A percentile compares a stretch with the other conserved stretches of the same genome.
These are phyloP conservation scores for Fusarium nanum DNA, from an alignment of 2,329 filamentous ascomycete genomes.

Conservation along the genomic window DNA sequence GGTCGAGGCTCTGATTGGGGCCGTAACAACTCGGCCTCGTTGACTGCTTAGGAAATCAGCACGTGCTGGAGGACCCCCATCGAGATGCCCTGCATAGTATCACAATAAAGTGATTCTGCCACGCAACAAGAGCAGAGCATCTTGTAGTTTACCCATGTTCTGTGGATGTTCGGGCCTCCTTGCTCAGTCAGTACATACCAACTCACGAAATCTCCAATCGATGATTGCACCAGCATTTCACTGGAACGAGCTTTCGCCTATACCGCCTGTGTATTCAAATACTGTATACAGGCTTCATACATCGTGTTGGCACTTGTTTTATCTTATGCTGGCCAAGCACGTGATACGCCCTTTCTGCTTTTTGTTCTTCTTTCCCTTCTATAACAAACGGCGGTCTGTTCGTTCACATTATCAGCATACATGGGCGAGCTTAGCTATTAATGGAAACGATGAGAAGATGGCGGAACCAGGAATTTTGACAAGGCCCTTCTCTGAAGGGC, in stretches of 20 bases:
- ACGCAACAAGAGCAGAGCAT: conserved; percentile 41
- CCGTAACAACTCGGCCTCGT: conserved; percentile 47
- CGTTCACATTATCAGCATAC: conserved; percentile 17
- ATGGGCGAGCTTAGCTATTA: conserved; percentile 19
- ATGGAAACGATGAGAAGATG: conserved; percentile 1
- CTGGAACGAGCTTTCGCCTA: conserved; percentile 5
- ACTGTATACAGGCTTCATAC: conserved; percentile 10
- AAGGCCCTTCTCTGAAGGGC: not conserved
- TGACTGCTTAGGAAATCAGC: conserved; percentile 40
- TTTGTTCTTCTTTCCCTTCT: conserved; percentile 16
- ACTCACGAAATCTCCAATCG: not conserved
- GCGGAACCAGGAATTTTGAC: not conserved
- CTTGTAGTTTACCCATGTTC: conserved; percentile 18
- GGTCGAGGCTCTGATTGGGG: conserved; percentile 57
- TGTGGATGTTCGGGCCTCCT: conserved; percentile 11
- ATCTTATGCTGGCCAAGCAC: conserved; percentile 6
- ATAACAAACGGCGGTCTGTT: conserved; percentile 24
- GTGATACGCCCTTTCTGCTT: not conserved
- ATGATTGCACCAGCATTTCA: conserved; percentile 1
- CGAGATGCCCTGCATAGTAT: conserved; percentile 18
- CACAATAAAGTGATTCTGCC: conserved; percentile 26
- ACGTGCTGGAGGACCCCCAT: conserved; percentile 26
- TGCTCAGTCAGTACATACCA: conserved; percentile 11
- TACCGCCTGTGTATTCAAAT: conserved; percentile 11
- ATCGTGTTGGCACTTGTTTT: conserved; percentile 2